Conservation (phyloP, 2,329 filamentous ascomycete genomes). For the Ophiostoma ulmi region DNA sequence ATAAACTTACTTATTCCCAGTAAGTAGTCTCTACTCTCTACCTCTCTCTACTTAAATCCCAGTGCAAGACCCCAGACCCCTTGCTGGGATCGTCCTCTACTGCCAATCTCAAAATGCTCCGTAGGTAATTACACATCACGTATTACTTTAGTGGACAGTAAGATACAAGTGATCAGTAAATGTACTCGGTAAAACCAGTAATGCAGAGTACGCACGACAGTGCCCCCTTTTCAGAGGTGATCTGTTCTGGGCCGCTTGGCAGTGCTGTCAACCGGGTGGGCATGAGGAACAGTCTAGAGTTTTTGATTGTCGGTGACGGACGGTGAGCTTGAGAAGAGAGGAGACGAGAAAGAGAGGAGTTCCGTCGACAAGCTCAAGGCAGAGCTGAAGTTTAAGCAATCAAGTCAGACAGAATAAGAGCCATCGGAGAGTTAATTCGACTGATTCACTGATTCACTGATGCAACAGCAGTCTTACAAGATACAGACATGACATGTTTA, state of each 20-base stretch:
- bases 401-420: background rate
- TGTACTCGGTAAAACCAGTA: background rate
- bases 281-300: constrained; percentile 2
- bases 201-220: background rate
- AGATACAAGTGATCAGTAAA: no score
- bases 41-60: background rate
- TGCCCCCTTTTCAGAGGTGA: background rate
- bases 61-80: background rate
- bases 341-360: background rate
- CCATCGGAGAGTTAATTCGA: background rate
- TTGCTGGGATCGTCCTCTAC: background rate
- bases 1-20: background rate
- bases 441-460: background rate
- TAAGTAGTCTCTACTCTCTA: no score
- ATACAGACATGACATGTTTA: background rate
- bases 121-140: constrained; percentile 4
- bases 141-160: background rate
- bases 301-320: background rate
- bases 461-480: no score
- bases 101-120: constrained; percentile 14
- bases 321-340: background rate
- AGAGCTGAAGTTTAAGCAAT: no score
- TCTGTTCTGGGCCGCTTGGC: constrained; percentile 21
- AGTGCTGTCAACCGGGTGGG: constrained; percentile 5
- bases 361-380: background rate